These are phyloP conservation scores for Monilinia laxa DNA, from an alignment of 2,329 filamentous ascomycete genomes.

Conservation along the genomic window DNA sequence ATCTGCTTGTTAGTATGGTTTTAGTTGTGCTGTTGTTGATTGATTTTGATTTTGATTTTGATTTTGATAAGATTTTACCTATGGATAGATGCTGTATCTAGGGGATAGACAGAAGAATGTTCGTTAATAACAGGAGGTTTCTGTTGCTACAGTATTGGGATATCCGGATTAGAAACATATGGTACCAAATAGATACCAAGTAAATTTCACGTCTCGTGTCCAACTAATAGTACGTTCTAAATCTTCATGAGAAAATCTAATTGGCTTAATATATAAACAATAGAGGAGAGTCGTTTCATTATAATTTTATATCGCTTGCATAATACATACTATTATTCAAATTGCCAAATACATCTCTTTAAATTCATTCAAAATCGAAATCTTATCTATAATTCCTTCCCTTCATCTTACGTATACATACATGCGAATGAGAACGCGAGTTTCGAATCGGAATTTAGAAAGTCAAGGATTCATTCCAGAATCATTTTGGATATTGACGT, in stretches of 20 bases:
- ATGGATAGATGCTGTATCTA: too few species aligned
- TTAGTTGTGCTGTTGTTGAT: too few species aligned
- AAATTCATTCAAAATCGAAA: background rate
- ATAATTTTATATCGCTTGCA: slow-evolving; percentile 15
- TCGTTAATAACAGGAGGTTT: too few species aligned
- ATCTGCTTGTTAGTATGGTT: too few species aligned
- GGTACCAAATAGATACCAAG: too few species aligned
- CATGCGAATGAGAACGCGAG: slow-evolving; percentile 3
- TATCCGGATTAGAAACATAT: too few species aligned
- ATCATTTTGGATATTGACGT: slow-evolving; percentile 6
- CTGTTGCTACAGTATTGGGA: too few species aligned
- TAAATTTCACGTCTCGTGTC: too few species aligned
- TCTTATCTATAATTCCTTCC: slow-evolving; percentile 16
- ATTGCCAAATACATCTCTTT: background rate
- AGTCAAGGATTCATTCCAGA: background rate
- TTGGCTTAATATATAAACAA: background rate
- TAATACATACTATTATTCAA: slow-evolving; percentile 17
- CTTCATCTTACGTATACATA: slow-evolving; percentile 7
- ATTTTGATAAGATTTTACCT: too few species aligned
- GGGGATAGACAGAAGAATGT: too few species aligned
- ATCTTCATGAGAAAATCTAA: background rate
- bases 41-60: too few species aligned
- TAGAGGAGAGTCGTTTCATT: slow-evolving; percentile 22
- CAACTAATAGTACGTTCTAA: too few species aligned
- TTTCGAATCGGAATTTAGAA: background rate